phyloP scores from a whole-genome alignment of 176 grass and related monocot genomes.

The Raddia distichophylla region DNA sequence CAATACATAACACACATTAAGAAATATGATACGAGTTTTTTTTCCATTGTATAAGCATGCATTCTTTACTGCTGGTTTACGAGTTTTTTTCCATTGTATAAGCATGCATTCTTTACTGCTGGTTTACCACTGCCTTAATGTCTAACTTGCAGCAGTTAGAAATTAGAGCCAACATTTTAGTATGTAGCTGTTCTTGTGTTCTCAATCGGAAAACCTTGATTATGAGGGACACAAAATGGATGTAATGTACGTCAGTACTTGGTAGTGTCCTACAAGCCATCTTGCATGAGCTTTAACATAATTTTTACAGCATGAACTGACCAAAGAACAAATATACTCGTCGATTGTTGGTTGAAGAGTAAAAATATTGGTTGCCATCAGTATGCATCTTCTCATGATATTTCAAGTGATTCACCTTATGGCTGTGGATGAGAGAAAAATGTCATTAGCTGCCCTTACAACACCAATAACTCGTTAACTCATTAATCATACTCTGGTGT shows the following conservation, averaged over 20 bases:
- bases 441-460: not conserved
- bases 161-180: not conserved
- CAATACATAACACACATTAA: not conserved
- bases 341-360: constrained; percentile 27
- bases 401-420: not conserved
- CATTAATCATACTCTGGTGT: not conserved
- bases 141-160: not conserved
- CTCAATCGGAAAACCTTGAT: constrained; percentile 11
- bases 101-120: not conserved
- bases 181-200: constrained; percentile 5
- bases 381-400: not conserved
- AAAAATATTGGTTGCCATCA: not conserved
- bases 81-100: not conserved
- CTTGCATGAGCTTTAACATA: not conserved
- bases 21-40: not conserved
- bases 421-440: not conserved
- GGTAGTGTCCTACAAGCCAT: constrained; percentile 18
- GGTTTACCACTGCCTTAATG: not conserved
- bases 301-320: not conserved
- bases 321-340: not conserved
- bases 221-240: not conserved
- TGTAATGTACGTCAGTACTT: constrained; percentile 11
- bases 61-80: constrained; percentile 18
- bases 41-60: not conserved
- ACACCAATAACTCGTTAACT: not conserved